Evolutionary conservation across 805 yeast species (phyloP), one percentile per base, ranked within the genome.

Genomic region (Spathaspora arborariae): DNA sequence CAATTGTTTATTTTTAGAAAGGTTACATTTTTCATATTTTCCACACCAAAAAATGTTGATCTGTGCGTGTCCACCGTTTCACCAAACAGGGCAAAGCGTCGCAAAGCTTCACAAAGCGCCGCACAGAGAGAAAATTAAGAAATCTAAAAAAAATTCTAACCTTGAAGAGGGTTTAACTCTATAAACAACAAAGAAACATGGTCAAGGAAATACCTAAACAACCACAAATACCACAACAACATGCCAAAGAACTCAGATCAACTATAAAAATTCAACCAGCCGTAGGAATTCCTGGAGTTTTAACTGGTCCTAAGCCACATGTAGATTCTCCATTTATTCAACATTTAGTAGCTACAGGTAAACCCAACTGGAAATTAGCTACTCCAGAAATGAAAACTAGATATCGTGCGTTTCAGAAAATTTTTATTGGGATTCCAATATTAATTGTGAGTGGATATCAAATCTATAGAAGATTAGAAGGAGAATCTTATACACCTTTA

Each of bases 361-460:
- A 57, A 45, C 70, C 72, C 4, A 62, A 71, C 54, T 72, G 77
- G 77, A 69, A 70, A 44, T 68, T 64, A 50, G 76, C 76, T 0
- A 74, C 75, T 2, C 52, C 55, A 43, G 74, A 63, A 38, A 58
- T 72, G 18, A 67, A 60, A 49, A 59, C 55, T 10, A 49, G 73
- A 35, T 70, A 69, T 52, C 58, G 62, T 27, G 76, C 75, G 7
- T 57, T 72, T 6, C 69, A 59, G 50, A 50, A 68, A 55, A 62
- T 72, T 2, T 55, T 72, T 20, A 57, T 68, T 33, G 65, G 74
- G 20, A 64, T 72, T 11, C 77, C 77, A 0, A 47, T 72, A 7
- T 49, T 70, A 7, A 42, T 63, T 9, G 49, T 70, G 20, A 65
- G 71, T 1, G 60, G 68, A 2, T 57, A 57, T 47, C 75, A 70